Evolutionary conservation across 768 basidiomycete species (phyloP), one percentile per base, ranked within the genome.

Genomic region (Calocera viscosa): DNA sequence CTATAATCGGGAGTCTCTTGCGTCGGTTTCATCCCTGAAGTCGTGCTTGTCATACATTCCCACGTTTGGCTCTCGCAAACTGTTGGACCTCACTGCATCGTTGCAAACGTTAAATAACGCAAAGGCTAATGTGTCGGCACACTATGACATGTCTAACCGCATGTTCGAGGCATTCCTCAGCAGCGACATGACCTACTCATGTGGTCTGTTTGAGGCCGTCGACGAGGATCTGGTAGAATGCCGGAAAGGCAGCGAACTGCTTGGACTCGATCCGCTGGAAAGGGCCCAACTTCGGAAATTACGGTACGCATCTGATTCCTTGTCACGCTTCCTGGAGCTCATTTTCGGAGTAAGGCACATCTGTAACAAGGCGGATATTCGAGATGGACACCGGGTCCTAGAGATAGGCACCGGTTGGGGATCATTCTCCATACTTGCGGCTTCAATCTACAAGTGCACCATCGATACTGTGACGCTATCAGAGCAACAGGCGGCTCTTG

Each of bases 331-430:
- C 19, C 30, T 16, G 14, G 7, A 60, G 24, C 53, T 60, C 26
- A 60, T 30, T 60, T 30, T 19, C 5, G 10, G 5, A 28, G 49
- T 5, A 11, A 60, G 83, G 67, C 82, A 91, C 72, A 89, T 94
- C 69, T 87, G 94, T 67, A 81, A 78, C 17, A 83, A 86, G 69
- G 90, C 91, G 30, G 86, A 86, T 63, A 86, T 94, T 67, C 82
- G 84, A 73, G 86, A 85, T 49, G 91, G 91, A 0, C 82, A 92
- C 74, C 84, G 91, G 30, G 83, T 94, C 49, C 80, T 95, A 34
- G 93, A 95, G 78, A 91, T 94, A 72, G 93, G 92, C 26, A 87
- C 87, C 63, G 93, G 93, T n/a, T 95, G 93, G 93, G 93, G 92
- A 22, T 90, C 86, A 64, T 81, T 95, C 49, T 90, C 91, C 12